Percentiles rank a stretch among this genome's conserved stretches.
Evolutionary conservation across 306 rosid genomes (phyloP).

Genomic region (Oxytropis ochrocephala): DNA sequence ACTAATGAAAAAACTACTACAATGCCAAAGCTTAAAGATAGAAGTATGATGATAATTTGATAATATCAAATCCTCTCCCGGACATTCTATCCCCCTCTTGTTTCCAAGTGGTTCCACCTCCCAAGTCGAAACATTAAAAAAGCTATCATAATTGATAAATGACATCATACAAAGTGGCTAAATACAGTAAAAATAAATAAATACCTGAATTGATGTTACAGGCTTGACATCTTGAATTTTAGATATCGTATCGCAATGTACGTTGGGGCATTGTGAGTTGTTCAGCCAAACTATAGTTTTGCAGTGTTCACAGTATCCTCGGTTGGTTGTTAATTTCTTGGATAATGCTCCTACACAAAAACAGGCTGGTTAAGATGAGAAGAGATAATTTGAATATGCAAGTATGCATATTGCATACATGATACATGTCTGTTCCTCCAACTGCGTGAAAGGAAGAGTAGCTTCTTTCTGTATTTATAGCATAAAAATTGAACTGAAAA

Average conservation of each 20-base stretch:
- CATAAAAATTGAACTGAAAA: neutral
- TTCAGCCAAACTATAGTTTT: constrained; percentile 58
- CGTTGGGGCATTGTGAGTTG: constrained; percentile 53
- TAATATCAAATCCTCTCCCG: neutral
- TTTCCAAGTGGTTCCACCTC: neutral
- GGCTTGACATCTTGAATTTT: constrained; percentile 45
- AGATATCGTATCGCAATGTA: constrained; percentile 26
- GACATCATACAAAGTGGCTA: neutral
- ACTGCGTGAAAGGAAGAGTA: neutral
- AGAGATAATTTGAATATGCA: neutral
- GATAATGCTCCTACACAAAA: constrained; percentile 45
- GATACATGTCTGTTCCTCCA: neutral
- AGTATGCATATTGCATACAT: neutral
- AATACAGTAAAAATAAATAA: neutral
- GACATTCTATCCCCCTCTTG: neutral
- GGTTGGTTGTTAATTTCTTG: constrained; percentile 39
- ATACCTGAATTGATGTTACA: constrained; percentile 56
- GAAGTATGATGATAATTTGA: neutral
- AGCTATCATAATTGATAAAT: neutral
- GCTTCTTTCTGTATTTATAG: neutral
- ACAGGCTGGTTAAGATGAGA: neutral
- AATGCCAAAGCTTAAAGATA: neutral
- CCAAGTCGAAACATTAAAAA: neutral
- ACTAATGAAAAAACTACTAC: neutral
- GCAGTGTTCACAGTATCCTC: constrained; percentile 79